Evolutionary conservation across 768 basidiomycete genomes (phyloP), one percentile per base, ranked within the genome.

Genomic region (Dacryopinax primogenitus): DNA sequence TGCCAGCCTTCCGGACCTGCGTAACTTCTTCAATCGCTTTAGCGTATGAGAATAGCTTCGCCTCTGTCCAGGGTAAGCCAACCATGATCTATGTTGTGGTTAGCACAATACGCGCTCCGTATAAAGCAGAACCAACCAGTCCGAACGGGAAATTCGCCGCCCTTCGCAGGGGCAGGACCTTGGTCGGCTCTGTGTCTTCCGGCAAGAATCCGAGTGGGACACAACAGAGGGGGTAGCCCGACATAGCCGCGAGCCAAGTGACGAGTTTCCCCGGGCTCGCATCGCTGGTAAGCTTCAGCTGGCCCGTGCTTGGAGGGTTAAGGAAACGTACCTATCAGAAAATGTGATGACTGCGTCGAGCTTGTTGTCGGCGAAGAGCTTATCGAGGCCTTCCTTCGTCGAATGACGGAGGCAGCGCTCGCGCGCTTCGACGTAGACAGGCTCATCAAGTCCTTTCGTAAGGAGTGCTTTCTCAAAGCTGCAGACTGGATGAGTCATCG

Each of bases 21-120:
- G 86, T 86, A 67, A 77, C 79, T 70, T 86, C 84, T 71, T 87
- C 86, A 67, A 83, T 86, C 1, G 85, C 85, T 73, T 79, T 86
- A 1, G 78, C 86, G 66, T 82, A 79, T 0, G 80, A 76, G 65
- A 87, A 78, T 44, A 86, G 76, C 26, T 78, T 72, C 69, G 80
- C 81, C 64, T 86, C 86, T 44, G 41, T 7, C 41, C 41, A 44
- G 16, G 41, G 7, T 18, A 44, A 44, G 41, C 41, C 41, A 3
- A 44, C 41, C 41, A 44, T 44, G 18, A 44, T 23, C 41, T 44
- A 44, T 3, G 41, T 15, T 18, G 41, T 44, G 4, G 18, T 44
- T 23, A 44, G 41, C 41, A 18, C 18, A 6, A 18, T 4, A 18
- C 16, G 7, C 16, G 41, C 6, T 15, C 16, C 3, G 7, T 18